Percentiles rank a stretch among this genome's conserved stretches.
Evolutionary conservation across 2,329 filamentous ascomycete species (phyloP).

Genomic region (Trichoderma sp.): DNA sequence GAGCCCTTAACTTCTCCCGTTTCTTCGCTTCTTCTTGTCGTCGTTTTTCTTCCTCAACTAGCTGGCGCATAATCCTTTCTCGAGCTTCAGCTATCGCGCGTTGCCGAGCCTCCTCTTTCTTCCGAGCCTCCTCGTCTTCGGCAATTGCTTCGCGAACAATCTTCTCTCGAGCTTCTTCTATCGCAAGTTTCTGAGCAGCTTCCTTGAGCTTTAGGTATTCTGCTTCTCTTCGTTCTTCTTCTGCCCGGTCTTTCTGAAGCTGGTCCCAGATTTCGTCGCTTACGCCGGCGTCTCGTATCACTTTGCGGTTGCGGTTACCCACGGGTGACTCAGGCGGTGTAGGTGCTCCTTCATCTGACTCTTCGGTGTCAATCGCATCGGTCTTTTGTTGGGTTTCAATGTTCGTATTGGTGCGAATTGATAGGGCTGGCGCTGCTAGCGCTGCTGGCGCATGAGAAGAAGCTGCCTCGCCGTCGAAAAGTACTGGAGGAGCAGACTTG

Average conservation of each 20-base stretch:
- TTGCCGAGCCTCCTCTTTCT: slow-evolving; percentile 33
- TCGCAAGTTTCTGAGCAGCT: slow-evolving; percentile 35
- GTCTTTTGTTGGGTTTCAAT: background rate
- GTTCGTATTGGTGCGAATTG: background rate
- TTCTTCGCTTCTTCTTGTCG: slow-evolving; percentile 45
- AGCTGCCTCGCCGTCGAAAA: slow-evolving; percentile 22
- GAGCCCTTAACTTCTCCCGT: slow-evolving; percentile 52
- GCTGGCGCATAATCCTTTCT: slow-evolving; percentile 43
- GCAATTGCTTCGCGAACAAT: slow-evolving; percentile 42
- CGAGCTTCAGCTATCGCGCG: slow-evolving; percentile 30
- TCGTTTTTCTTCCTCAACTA: slow-evolving; percentile 46
- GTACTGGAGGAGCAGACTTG: background rate
- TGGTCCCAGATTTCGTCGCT: slow-evolving; percentile 65
- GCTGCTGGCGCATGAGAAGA: background rate
- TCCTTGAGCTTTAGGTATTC: slow-evolving; percentile 44
- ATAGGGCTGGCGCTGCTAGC: background rate
- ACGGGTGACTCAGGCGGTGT: background rate
- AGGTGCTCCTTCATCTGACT: slow-evolving; percentile 21
- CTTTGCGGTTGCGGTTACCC: background rate
- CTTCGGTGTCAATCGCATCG: background rate
- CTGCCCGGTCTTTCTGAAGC: slow-evolving; percentile 55
- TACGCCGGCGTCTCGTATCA: slow-evolving; percentile 59
- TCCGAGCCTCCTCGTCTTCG: slow-evolving; percentile 33
- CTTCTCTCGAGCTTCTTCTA: slow-evolving; percentile 39
- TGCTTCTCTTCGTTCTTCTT: slow-evolving; percentile 44